Conservation (phyloP, 768 basidiomycete species). For the Rhodotorula sphaerocarpa region DNA sequence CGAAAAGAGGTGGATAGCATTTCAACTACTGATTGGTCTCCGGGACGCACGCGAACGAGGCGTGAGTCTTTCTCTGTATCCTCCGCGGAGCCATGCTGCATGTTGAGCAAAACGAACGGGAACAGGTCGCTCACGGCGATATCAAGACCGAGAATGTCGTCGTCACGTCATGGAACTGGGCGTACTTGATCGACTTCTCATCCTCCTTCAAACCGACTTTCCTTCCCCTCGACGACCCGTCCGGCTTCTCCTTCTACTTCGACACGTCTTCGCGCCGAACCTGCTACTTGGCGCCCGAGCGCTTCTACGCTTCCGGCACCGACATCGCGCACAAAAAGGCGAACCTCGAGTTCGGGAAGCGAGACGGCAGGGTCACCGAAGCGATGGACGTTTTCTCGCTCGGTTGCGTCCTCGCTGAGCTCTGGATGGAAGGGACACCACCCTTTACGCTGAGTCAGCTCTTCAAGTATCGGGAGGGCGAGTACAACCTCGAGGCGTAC, state of each 20-base stretch:
- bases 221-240: conserved; percentile 89
- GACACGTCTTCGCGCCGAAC: conserved; percentile 88
- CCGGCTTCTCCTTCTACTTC: conserved; percentile 96
- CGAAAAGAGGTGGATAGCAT: conserved; percentile 98
- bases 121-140: conserved; percentile 83
- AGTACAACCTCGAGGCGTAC: conserved; percentile 53
- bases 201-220: conserved; percentile 83
- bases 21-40: conserved; percentile 78
- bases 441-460: conserved; percentile 89
- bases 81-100: too few relatives aligned
- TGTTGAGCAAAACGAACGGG: background rate
- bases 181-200: conserved; percentile 91
- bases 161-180: conserved; percentile 91
- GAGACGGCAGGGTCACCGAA: conserved; percentile 79
- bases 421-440: conserved; percentile 88
- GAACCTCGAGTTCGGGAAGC: conserved; percentile 52
- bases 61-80: conserved; percentile 38
- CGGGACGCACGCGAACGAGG: conserved; percentile 70
- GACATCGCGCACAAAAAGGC: conserved; percentile 64
- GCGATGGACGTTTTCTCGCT: conserved; percentile 95
- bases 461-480: conserved; percentile 85
- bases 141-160: conserved; percentile 96
- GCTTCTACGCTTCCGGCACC: conserved; percentile 76
- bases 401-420: conserved; percentile 89
- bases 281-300: conserved; percentile 92